Conservation (phyloP, 208 protist species). For the Leishmania aethiopica region DNA sequence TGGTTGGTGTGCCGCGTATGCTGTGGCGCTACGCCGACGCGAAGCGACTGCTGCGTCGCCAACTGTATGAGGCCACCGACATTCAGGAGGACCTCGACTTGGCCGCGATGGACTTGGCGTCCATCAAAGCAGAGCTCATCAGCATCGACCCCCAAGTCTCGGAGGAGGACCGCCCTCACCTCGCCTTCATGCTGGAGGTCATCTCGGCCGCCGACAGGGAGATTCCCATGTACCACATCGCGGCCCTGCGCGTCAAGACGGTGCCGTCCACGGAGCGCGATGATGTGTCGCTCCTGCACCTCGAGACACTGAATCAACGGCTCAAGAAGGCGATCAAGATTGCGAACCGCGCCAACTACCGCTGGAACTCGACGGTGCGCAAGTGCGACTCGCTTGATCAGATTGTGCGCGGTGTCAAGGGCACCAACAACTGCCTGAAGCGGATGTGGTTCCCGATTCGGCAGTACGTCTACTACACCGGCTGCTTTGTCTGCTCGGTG, state of each 20-base stretch:
- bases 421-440: slow-evolving; percentile 63
- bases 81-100: slow-evolving; percentile 91
- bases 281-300: slow-evolving; percentile 81
- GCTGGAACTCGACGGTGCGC: slow-evolving; percentile 72
- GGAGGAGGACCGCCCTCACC: slow-evolving; percentile 77
- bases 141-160: slow-evolving; percentile 73
- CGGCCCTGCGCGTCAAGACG: slow-evolving; percentile 55
- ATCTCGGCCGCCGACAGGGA: slow-evolving; percentile 75
- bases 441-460: slow-evolving; percentile 75
- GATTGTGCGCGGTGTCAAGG: slow-evolving; percentile 56
- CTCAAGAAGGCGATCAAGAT: slow-evolving; percentile 86
- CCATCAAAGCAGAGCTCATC: slow-evolving; percentile 85
- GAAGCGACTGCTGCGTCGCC: slow-evolving; percentile 51
- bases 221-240: slow-evolving; percentile 81
- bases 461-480: slow-evolving; percentile 60
- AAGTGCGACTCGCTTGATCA: slow-evolving; percentile 72
- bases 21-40: slow-evolving; percentile 81
- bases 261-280: slow-evolving; percentile 38
- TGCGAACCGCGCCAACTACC: slow-evolving; percentile 76
- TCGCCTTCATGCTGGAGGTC: slow-evolving; percentile 79
- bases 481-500: slow-evolving; percentile 48
- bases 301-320: slow-evolving; percentile 75
- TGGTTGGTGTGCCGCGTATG: slow-evolving; percentile 87
- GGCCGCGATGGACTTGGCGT: slow-evolving; percentile 78
- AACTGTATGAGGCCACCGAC: slow-evolving; percentile 72